Percentiles rank a stretch among this genome's conserved stretches.
Evolutionary conservation across 2,329 filamentous ascomycete genomes (phyloP).

Genomic region (Alternaria sp.): DNA sequence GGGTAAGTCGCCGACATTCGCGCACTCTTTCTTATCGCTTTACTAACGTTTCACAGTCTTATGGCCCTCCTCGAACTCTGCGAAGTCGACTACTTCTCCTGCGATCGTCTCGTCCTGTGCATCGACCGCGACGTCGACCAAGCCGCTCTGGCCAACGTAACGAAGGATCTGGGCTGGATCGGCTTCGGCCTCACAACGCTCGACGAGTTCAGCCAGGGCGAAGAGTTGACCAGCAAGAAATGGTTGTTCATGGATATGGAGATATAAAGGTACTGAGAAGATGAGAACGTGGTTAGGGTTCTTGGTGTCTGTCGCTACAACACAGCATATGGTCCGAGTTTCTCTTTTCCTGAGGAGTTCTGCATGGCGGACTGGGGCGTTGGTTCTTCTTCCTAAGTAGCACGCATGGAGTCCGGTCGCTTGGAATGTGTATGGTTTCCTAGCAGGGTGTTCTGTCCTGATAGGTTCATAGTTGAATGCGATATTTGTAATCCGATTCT

Average conservation of each 20-base stretch:
- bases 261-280: slow-evolving; percentile 55
- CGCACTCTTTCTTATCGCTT: background rate
- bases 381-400: background rate
- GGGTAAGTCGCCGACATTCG: slow-evolving; percentile 68
- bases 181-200: slow-evolving; percentile 85
- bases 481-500: background rate
- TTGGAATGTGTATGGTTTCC: background rate
- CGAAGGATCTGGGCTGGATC: slow-evolving; percentile 89
- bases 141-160: slow-evolving; percentile 69
- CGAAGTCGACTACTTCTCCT: slow-evolving; percentile 72
- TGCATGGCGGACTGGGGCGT: background rate
- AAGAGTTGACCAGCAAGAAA: slow-evolving; percentile 69
- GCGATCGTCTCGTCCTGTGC: slow-evolving; percentile 79
- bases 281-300: background rate
- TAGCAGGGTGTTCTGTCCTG: slow-evolving; percentile 1
- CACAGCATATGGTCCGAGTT: background rate
- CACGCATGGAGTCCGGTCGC: slow-evolving; percentile 7
- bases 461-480: background rate
- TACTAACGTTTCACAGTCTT: slow-evolving; percentile 50
- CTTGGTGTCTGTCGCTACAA: slow-evolving; percentile 2
- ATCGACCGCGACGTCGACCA: slow-evolving; percentile 73
- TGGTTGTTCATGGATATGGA: slow-evolving; percentile 94
- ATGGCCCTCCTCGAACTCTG: slow-evolving; percentile 91
- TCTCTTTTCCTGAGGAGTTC: background rate
- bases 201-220: slow-evolving; percentile 70